phyloP scores from a whole-genome alignment of 805 yeast species.

The Priceomyces carsonii region DNA sequence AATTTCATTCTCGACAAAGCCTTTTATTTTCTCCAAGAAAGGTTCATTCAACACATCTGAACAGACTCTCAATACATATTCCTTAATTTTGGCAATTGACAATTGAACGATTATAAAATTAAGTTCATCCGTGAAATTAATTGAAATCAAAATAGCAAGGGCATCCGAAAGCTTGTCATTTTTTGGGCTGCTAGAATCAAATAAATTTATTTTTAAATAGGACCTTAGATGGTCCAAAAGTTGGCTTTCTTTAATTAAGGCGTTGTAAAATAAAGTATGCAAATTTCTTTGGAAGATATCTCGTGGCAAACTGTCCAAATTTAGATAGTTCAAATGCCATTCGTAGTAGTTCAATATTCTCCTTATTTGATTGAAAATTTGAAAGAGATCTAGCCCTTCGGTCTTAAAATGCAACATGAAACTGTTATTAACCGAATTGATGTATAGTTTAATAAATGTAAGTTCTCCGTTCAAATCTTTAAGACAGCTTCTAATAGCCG shows the following conservation, averaged over 20 bases:
- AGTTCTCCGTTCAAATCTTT: constrained; percentile 32
- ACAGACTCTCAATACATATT: constrained; percentile 29
- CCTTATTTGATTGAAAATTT: constrained; percentile 14
- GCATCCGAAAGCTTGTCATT: constrained; percentile 15
- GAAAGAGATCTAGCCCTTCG: constrained; percentile 3
- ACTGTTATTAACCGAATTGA: constrained; percentile 28
- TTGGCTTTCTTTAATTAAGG: constrained; percentile 12
- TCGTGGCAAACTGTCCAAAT: constrained; percentile 18
- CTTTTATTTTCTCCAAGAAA: constrained; percentile 28
- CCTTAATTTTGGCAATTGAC: constrained; percentile 36
- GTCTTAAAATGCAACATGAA: constrained; percentile 11
- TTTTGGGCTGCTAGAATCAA: background rate
- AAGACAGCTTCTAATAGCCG: constrained; percentile 38
- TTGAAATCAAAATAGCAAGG: constrained; percentile 15
- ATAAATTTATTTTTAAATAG: constrained; percentile 8
- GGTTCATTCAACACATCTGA: constrained; percentile 40
- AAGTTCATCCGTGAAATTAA: constrained; percentile 22
- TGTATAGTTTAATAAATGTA: constrained; percentile 32
- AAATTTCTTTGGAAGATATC: constrained; percentile 29
- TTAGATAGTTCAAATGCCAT: constrained; percentile 21
- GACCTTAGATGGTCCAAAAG: constrained; percentile 7
- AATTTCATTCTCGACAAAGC: constrained; percentile 40
- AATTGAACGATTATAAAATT: constrained; percentile 34
- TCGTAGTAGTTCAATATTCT: constrained; percentile 23
- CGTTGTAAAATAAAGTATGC: constrained; percentile 25